Evolutionary conservation across 1,139 yeast genomes (phyloP), one percentile per base, ranked within the genome.

Genomic region (Lodderomyces metapsilosis): DNA sequence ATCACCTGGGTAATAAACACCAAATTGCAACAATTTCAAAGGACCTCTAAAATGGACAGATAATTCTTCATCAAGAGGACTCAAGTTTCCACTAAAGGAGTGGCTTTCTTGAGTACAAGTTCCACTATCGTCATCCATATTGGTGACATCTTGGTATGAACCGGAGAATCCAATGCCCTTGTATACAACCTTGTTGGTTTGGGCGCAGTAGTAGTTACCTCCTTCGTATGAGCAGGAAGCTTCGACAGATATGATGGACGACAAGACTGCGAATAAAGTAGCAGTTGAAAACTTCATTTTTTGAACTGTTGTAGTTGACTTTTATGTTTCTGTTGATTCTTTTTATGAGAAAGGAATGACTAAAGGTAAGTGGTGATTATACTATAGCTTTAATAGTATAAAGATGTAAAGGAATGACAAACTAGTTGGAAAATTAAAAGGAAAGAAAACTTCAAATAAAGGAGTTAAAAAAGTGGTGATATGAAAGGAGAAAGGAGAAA

Each of bases 31-130:
- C 55, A 83, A 70, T 47, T 68, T 68, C 48, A 84, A 58, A 17
- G 94, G 94, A 51, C 94, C 94, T 71, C 94, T 80, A 62, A 84
- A 77, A 60, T 85, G 94, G 25, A 84, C 87, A n/a, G 89, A 81
- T 41, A 85, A 65, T 54, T 81, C 88, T 51, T 78, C 83, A 49
- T 83, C 71, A 43, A 84, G 63, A 12, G 94, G 94, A 37, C 89
- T 68, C 61, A 81, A 76, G 43, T 74, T 61, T 33, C 92, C 92
- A 15, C 71, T 62, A 59, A 84, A 83, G 40, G 73, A 56, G 27
- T 64, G 52, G 38, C 71, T 55, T 47, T 66, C 66, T 59, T 85
- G 82, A 13, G 76, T 51, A 67, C 92, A 84, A 13, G 62, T 48
- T 27, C 78, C 80, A 23, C 68, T 51, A 34, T 62, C 57, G 42